A percentile compares a stretch with the other conserved stretches of the same genome.
These are phyloP conservation scores for Coniferiporia weirii DNA, from an alignment of 1,284 basidiomycete species.

Conservation along the genomic window DNA sequence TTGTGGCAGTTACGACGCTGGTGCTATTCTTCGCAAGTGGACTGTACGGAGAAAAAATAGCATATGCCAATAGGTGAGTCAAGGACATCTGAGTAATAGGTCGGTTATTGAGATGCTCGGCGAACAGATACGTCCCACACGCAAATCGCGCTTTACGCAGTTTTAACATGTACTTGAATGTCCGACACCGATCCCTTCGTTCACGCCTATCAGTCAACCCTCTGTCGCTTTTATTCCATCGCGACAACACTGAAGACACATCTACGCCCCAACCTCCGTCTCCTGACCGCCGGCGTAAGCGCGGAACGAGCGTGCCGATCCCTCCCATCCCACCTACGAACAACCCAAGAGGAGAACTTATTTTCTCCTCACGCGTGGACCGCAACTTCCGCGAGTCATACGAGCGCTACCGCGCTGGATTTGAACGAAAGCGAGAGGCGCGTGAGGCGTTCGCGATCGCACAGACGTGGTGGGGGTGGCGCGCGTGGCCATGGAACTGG, in stretches of 20 bases:
- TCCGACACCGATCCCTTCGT: conserved; percentile 68
- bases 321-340: conserved; percentile 82
- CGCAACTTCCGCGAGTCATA: conserved; percentile 84
- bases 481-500: conserved; percentile 36
- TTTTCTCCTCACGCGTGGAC: conserved; percentile 89
- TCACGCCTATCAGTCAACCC: conserved; percentile 61
- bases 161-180: conserved; percentile 97
- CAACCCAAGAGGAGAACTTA: conserved; percentile 93
- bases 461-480: conserved; percentile 40
- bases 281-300: conserved; percentile 32
- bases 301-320: conserved; percentile 44
- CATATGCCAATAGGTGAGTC: conserved; percentile 88
- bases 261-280: conserved; percentile 26
- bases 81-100: conserved; percentile 7
- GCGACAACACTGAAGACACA: conserved; percentile 31
- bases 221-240: conserved; percentile 58
- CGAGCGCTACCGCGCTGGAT: conserved; percentile 88
- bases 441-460: conserved; percentile 42
- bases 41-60: conserved; percentile 94
- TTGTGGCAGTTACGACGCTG: conserved; percentile 85
- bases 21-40: conserved; percentile 95
- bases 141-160: conserved; percentile 88
- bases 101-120: conserved; percentile 18
- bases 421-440: conserved; percentile 78
- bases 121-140: conserved; percentile 86